Base-by-base conservation (phyloP, 306 rosid species). In the Cicer pinnatifidum region DNA sequence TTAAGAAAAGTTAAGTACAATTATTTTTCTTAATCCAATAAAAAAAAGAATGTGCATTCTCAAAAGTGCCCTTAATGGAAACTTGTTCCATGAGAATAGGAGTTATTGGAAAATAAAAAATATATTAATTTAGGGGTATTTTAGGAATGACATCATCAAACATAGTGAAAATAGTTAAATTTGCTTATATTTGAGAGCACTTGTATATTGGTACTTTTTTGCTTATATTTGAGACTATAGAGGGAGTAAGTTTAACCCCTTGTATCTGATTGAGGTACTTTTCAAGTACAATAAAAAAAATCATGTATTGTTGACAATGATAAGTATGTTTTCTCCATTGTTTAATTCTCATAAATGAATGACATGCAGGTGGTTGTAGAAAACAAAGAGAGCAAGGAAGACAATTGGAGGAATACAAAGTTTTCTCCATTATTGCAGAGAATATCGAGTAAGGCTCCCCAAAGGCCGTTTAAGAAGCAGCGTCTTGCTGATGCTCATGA, bases 401-500 rank as follows among this genome's bases (percentile, higher is more conserved):
- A 77, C 41, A 76, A 78, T 77, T 77, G 77, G 70, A 81, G 81
- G 75, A 83, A 58, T 81, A 75, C 85, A 47, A 89, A 85, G 69
- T 86, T 85, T 82, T 71, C 84, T 75, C 69, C 86, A 45, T 44
- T 82, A 75, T 81, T 78, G 74, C 97, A 85, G 78, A 91, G 86
- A 83, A 79, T 82, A 61, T 71, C 87, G 43, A 84, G 56, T 47
- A 94, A 82, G 84, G 72, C 77, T 17, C 64, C 82, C 54, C 96
- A 87, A 73, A 83, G 90, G 81, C 80, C 87, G 37, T 82, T 80
- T 76, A 95, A 95, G 86, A 89, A 86, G 89, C 99, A 86, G 82
- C 90, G 99, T 35, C 81, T 85, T 80, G 62, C 80, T 50, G 88
- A 94, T 75, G 86, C 84, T 50, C 63, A 73, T 75, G 92, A 87